Evolutionary conservation across 2,329 filamentous ascomycete genomes (phyloP), one percentile per base, ranked within the genome.

Genomic region (Blastomyces gilchristii): DNA sequence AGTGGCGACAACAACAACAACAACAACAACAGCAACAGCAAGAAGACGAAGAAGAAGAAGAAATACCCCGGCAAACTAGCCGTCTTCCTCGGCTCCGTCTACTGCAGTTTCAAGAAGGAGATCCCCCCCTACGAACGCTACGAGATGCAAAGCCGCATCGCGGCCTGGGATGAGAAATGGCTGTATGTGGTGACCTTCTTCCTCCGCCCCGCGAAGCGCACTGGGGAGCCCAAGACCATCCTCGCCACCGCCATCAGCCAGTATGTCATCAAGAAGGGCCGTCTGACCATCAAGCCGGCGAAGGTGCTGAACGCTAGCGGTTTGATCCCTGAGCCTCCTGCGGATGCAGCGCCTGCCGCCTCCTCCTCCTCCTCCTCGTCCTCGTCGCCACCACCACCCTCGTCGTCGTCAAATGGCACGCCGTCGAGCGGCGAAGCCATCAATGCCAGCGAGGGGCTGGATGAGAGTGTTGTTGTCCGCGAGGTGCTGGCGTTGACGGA

Each of bases 251-350:
- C 86, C 0, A 75, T 93, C 53, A 87, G 84, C 77, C 92, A 91
- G 78, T 93, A 93, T 73, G 89, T 93, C 50, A 86, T 90, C 73
- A 93, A 93, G 79, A 81, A 91, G 63, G 89, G 88, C 0, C 81
- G 93, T 31, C 80, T 94, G 70, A 97, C 93, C 0, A 85, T 97
- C 3, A 85, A 92, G 67, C 92, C 94, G 0, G 88, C 91, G 68
- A 81, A 89, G 57, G 80, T 93, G 8, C 80, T 97, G 34, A 80
- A 83, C 53, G 83, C 87, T 45, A 87, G 87, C 59, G 85, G 86
- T 1, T 79, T 97, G 72, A 78, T 97, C 60, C 94, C 94, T 0
- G 78, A 82, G 63, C 82, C 86, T 58, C 90, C 91, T 0, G 85
- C 83, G 12, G 87, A 86, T 6, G 60, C 68, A 18, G 67, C 65